phyloP scores from a whole-genome alignment of 371 early-diverging fungal species.

The Syncephalastrum racemosum region DNA sequence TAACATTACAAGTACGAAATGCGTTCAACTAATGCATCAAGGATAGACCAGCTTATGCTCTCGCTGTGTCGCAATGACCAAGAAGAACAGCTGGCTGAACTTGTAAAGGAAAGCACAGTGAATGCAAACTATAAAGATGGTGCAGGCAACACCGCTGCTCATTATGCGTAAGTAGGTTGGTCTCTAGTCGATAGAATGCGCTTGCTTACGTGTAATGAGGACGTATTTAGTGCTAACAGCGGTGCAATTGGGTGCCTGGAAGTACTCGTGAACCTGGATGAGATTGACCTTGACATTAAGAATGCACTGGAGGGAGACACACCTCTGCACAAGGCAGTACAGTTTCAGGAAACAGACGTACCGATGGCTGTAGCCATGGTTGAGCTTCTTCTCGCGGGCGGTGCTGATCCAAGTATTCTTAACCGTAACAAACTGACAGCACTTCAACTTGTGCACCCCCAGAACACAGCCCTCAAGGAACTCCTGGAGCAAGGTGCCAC shows the following conservation, averaged over 20 bases:
- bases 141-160: slow-evolving; percentile 66
- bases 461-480: slow-evolving; percentile 28
- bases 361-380: slow-evolving; percentile 55
- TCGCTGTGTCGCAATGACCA: slow-evolving; percentile 59
- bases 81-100: slow-evolving; percentile 42
- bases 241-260: slow-evolving; percentile 64
- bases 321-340: slow-evolving; percentile 66
- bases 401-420: slow-evolving; percentile 52
- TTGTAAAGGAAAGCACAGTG: slow-evolving; percentile 34
- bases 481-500: slow-evolving; percentile 25
- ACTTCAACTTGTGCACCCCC: slow-evolving; percentile 28
- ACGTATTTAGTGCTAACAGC: slow-evolving; percentile 46
- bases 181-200: no score
- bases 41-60: slow-evolving; percentile 52
- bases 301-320: slow-evolving; percentile 61
- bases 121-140: slow-evolving; percentile 60
- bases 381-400: slow-evolving; percentile 51
- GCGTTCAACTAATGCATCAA: no score
- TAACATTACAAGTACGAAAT: no score
- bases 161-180: slow-evolving; percentile 58
- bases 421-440: slow-evolving; percentile 42
- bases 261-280: slow-evolving; percentile 50
- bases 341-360: slow-evolving; percentile 41
- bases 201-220: neutral
- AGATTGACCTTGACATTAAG: slow-evolving; percentile 54